Conservation (phyloP, 371 early-diverging fungal species). For the Amoeboaphelidium protococcarum region DNA sequence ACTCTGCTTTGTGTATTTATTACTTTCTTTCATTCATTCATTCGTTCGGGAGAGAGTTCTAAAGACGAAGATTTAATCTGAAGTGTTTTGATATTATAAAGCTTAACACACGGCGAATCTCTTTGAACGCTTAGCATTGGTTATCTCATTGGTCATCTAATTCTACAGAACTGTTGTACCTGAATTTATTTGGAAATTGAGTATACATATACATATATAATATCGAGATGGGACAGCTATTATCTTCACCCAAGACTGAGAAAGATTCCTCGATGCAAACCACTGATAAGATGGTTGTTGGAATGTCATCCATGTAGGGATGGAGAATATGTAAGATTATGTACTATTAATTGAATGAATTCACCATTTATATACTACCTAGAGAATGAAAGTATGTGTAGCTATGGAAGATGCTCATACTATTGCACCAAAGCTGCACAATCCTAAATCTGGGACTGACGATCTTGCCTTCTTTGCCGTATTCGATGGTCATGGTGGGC, state of each 20-base stretch:
- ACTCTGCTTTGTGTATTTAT: too few species aligned
- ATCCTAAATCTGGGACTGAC: neutral
- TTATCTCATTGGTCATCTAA: too few species aligned
- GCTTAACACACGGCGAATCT: too few species aligned
- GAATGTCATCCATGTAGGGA: neutral
- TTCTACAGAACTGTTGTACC: too few species aligned
- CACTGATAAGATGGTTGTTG: neutral
- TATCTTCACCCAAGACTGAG: neutral
- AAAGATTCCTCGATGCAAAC: neutral
- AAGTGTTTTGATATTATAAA: too few species aligned
- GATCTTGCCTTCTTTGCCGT: conserved; percentile 57
- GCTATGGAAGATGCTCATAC: neutral
- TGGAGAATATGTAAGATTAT: neutral
- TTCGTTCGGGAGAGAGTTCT: too few species aligned
- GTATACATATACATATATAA: too few species aligned
- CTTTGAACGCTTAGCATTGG: too few species aligned
- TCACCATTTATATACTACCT: neutral
- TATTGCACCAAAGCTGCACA: neutral
- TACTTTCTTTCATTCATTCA: too few species aligned
- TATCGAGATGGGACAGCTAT: neutral
- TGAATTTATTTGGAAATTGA: too few species aligned
- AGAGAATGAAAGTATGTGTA: neutral
- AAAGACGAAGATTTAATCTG: too few species aligned
- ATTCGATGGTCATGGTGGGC: conserved; percentile 87
- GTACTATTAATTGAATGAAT: too few species aligned